Evolutionary conservation across 306 rosid genomes (phyloP), one percentile per base, ranked within the genome.

Genomic region (Cucurbita moschata): DNA sequence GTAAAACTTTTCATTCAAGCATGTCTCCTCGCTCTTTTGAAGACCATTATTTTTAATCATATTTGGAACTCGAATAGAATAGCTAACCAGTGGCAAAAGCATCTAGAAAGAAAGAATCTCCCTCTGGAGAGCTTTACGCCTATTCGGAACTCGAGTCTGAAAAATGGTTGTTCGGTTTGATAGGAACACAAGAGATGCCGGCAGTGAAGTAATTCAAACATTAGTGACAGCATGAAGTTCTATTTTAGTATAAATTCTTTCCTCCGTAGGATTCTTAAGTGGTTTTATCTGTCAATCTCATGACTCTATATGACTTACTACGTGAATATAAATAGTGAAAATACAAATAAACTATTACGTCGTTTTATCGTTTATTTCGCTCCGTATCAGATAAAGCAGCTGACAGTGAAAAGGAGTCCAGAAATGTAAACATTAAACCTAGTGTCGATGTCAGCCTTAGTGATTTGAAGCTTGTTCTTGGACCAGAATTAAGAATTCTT

Each of bases 401-500:
- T 74, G 80, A 81, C 75, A 78, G 37, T 55, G 92, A 87, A 56
- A 86, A 89, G 82, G 87, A 84, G 61, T 83, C 54, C 77, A 87
- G 83, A 79, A 80, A 82, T 85, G 60, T 81, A 81, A 82, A 81
- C 82, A 78, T 84, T 71, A 89, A 85, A 80, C 96, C 92, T 21
- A 78, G 76, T 66, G 73, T 82, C 39, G 92, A 89, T 79, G 73
- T 88, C 73, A 73, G 81, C 84, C 97, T 90, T 42, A 84, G 86
- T 82, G 94, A 89, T 86, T 80, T 94, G 85, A 90, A 86, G 85
- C 92, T 94, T 77, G 78, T 80, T 73, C 89, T 94, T 52, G 98
- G 98, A 84, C 98, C 98, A 47, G 97, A 90, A 76, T 81, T 93
- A 89, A 90, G 89, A 80, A 87, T 93, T 74, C 85, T 86, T 55